Conservation (phyloP, 2,329 filamentous ascomycete genomes). For the Verticillium nonalfalfae region DNA sequence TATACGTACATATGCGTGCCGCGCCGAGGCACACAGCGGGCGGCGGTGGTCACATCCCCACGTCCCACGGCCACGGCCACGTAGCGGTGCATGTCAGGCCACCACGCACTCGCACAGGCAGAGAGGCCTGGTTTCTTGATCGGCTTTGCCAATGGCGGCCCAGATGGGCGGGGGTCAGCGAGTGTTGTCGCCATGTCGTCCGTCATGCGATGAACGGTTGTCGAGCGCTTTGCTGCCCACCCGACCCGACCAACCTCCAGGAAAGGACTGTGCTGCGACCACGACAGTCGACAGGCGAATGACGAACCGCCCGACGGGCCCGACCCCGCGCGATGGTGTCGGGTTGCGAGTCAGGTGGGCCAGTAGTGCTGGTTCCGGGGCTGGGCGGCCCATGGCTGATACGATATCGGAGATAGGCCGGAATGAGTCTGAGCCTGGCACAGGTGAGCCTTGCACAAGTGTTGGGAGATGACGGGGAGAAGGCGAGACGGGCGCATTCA, state of each 20-base stretch:
- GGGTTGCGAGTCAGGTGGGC: background rate
- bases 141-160: background rate
- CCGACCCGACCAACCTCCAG: background rate
- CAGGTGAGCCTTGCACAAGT: too few relatives aligned
- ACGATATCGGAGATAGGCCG: slow-evolving; percentile 13
- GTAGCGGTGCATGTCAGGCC: background rate
- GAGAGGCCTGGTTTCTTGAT: too few relatives aligned
- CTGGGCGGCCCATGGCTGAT: slow-evolving; percentile 1
- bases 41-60: background rate
- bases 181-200: background rate
- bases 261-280: background rate
- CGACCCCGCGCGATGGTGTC: background rate
- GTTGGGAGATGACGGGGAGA: background rate
- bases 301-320: background rate
- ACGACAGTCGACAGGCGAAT: background rate
- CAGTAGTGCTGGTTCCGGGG: background rate
- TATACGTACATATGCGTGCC: background rate
- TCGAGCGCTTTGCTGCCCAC: background rate
- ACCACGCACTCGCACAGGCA: background rate
- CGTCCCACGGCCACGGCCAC: background rate
- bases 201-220: background rate
- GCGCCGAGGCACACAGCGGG: background rate
- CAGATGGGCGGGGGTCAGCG: background rate
- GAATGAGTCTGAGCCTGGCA: background rate
- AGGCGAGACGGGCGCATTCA: background rate